These are phyloP conservation scores for Protomyces gravidus DNA, from an alignment of 1,139 yeast genomes.

Conservation along the genomic window DNA sequence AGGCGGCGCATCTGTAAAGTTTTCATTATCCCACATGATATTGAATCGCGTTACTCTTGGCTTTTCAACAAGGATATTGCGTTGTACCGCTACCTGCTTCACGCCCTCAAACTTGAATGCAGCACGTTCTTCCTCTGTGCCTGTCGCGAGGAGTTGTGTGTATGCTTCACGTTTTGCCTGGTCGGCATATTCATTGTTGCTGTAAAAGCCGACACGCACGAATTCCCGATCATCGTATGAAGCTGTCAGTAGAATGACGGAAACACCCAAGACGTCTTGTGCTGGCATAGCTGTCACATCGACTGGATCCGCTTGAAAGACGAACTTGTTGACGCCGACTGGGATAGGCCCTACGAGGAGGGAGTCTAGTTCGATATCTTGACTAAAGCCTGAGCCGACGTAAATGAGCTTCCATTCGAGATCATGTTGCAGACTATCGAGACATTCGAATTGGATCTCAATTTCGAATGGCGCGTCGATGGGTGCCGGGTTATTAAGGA, in stretches of 20 bases:
- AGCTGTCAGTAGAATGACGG: conserved; percentile 87
- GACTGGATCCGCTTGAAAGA: conserved; percentile 94
- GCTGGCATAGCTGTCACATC: conserved; percentile 94
- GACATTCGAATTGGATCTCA: conserved; percentile 94
- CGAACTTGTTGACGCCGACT: conserved; percentile 88
- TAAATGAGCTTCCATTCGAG: conserved; percentile 96
- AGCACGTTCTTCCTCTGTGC: conserved; percentile 85
- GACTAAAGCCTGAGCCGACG: conserved; percentile 87
- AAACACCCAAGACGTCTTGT: conserved; percentile 87
- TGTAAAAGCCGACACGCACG: conserved; percentile 95
- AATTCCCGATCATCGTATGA: conserved; percentile 90
- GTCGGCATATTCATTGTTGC: conserved; percentile 73
- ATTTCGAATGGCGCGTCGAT: conserved; percentile 91
- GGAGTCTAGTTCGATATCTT: conserved; percentile 90
- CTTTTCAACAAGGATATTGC: conserved; percentile 92
- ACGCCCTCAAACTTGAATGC: conserved; percentile 64
- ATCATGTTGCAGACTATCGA: conserved; percentile 66
- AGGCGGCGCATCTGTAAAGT: conserved; percentile 31
- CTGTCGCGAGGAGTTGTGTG: conserved; percentile 2
- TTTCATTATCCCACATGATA: conserved; percentile 64
- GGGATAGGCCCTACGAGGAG: conserved; percentile 97
- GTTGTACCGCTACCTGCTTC: conserved; percentile 86
- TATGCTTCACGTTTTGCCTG: conserved; percentile 3
- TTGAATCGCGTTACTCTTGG: conserved; percentile 96
- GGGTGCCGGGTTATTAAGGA: conserved; percentile 89